Evolutionary conservation across 1,139 yeast species (phyloP), one percentile per base, ranked within the genome.

Genomic region (Saccharomyces hybrid): DNA sequence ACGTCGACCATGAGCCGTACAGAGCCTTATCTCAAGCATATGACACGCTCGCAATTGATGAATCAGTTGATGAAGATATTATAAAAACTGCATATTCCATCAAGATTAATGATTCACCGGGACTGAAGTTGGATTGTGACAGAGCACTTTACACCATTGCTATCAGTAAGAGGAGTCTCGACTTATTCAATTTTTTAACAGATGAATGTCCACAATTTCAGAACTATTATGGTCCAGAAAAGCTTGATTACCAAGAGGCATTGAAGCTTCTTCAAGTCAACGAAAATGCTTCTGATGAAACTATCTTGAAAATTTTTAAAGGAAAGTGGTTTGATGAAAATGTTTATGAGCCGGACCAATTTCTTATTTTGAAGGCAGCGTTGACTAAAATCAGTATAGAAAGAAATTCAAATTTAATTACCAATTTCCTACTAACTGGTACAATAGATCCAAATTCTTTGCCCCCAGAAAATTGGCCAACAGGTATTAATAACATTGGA

Each of bases 401-500:
- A 9, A 77, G 77, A 57, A 75, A 79, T 32, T 81, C 87, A 1
- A 77, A 78, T 50, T 70, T 84, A 13, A 75, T 86, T 23, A 63
- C 67, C 9, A 77, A 82, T 26, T 86, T 77, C 62, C 68, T 85
- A 47, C 72, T 72, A 44, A 76, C 80, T 0, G 95, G 95, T 0
- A 73, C 76, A 34, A 73, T 86, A 42, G 88, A 85, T 64, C 78
- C 86, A 0, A 73, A 77, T 9, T 72, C 82, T 23, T 70, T 86
- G 29, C 86, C 89, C 0, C 71, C 83, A 0, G 84, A 79, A 42
- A 79, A 82, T 52, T 83, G 90, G 82, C 98, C 98, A 0, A 88
- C 90, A 5, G 99, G 98, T 0, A 77, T 93, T 65, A 88, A 86
- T 69, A 93, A 93, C 66, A 90, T 90, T 61, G 98, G 99, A 34